Base-by-base conservation (phyloP, 1,139 yeast genomes). In the Eremothecium coryli region DNA sequence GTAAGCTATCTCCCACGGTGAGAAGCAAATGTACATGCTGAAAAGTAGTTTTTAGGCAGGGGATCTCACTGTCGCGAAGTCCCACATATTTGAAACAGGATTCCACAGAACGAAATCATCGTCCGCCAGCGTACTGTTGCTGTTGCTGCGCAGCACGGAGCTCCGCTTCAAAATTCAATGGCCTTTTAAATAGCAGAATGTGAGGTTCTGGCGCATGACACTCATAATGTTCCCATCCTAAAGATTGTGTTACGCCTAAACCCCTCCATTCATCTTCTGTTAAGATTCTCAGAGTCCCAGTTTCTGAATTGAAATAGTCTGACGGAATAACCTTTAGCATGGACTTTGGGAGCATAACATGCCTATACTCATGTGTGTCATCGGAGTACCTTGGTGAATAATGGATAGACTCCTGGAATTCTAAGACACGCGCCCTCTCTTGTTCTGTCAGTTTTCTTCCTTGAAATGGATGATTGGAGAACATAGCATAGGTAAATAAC, bases 141-240 rank as follows among this genome's bases (percentile, higher is more conserved):
- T 45, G 49, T 18, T 53, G 52, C 8, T 48, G 49, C 11, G 51
- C 52, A 4, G 58, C 56, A 33, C 57, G 49, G 26, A 52, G 38
- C 32, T 54, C 60, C 11, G 52, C 51, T 33, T 56, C 60, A 41
- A 51, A 57, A 33, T 55, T 52, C 36, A 58, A 44, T n/a, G 79
- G 72, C 50, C 85, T 67, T 57, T 88, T 90, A 66, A 93, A 93
- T 44, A 93, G 68, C 43, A 93, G 65, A 42, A 93, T 90, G 56
- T 93, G 98, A 18, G 99, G 99, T 59, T 93, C 99, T 23, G 98
- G 99, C 0, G 96, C 81, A 60, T 93, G 99, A 34, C 95, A 88
- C 54, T 90, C 99, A 56, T 90, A 93, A 60, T 93, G 98, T 34
- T 73, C 93, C 99, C 99, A 93, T 1, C 99, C 99, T 41, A 93